phyloP scores from a whole-genome alignment of 805 yeast species.

The Kazachstania martiniae region DNA sequence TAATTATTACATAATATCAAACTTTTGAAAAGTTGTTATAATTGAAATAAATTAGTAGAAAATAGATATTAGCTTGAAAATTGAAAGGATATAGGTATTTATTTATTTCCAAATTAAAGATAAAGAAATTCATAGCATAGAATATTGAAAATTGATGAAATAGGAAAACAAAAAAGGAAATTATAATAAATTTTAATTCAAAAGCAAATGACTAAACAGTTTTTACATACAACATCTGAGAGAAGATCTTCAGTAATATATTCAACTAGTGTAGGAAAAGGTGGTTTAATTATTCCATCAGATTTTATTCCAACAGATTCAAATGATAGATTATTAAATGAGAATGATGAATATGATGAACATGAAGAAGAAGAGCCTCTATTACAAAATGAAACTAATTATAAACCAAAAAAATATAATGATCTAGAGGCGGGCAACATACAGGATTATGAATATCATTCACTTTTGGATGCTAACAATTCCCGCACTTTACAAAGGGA shows the following conservation, averaged over 20 bases:
- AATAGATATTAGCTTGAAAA: no score
- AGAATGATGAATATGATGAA: constrained; percentile 8
- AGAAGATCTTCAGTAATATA: constrained; percentile 25
- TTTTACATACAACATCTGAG: constrained; percentile 19
- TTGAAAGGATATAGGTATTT: no score
- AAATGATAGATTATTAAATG: constrained; percentile 5
- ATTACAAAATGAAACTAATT: not conserved
- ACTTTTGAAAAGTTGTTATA: no score
- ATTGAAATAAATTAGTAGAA: no score
- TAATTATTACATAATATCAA: no score
- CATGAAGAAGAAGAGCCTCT: constrained; percentile 4
- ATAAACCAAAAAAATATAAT: not conserved
- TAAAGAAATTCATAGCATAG: no score
- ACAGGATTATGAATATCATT: constrained; percentile 3
- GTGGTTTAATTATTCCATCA: constrained; percentile 23
- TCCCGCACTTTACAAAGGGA: constrained; percentile 16
- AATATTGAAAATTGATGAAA: no score
- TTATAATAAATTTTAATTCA: no score
- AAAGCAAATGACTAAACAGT: constrained; percentile 14
- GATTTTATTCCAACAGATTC: constrained; percentile 17
- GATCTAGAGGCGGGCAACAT: constrained; percentile 1
- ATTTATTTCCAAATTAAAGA: no score
- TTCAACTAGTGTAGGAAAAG: constrained; percentile 26
- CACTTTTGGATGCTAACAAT: constrained; percentile 13
- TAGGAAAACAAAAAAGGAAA: no score